Percentiles rank a stretch among this genome's conserved stretches.
phyloP scores from a whole-genome alignment of 2,329 filamentous ascomycete species.

The Cladophialophora yegresii region DNA sequence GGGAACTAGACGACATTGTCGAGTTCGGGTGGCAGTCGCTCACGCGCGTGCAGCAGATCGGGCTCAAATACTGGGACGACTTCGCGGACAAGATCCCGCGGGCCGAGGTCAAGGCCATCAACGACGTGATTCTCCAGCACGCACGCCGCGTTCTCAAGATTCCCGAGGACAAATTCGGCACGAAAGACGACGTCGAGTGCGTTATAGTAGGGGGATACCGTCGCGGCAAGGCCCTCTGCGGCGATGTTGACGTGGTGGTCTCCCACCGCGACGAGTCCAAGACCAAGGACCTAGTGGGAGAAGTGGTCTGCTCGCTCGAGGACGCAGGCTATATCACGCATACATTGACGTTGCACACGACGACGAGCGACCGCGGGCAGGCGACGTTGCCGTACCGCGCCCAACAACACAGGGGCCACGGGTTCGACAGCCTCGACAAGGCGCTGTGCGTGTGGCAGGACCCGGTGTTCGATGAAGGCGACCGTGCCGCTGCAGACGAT shows the following conservation, averaged over 20 bases:
- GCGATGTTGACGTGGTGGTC: conserved; percentile 84
- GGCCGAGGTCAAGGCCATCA: conserved; percentile 71
- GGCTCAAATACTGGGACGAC: conserved; percentile 90
- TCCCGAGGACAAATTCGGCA: conserved; percentile 34
- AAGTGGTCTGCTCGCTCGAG: conserved; percentile 73
- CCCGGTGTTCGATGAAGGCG: conserved; percentile 49
- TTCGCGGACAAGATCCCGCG: conserved; percentile 72
- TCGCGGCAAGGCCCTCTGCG: conserved; percentile 70
- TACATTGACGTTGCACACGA: conserved; percentile 69
- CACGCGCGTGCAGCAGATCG: conserved; percentile 84
- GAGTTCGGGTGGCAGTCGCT: conserved; percentile 77
- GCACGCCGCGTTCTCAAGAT: conserved; percentile 47
- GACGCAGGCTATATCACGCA: conserved; percentile 73
- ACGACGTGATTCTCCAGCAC: conserved; percentile 62
- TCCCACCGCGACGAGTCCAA: conserved; percentile 71
- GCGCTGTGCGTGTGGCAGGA: conserved; percentile 91
- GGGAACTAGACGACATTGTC: conserved; percentile 80
- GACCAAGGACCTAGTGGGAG: conserved; percentile 70
- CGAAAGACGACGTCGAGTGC: conserved; percentile 55
- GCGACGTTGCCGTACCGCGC: conserved; percentile 58
- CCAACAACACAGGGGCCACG: conserved; percentile 51
- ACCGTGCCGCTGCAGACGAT: conserved; percentile 9
- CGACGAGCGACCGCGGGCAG: conserved; percentile 73
- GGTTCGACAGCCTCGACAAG: conserved; percentile 89
- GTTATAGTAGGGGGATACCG: conserved; percentile 79